A percentile compares a stretch with the other conserved stretches of the same genome.
Evolutionary conservation across 768 basidiomycete species (phyloP).

Genomic region (Wakefieldia striispora): DNA sequence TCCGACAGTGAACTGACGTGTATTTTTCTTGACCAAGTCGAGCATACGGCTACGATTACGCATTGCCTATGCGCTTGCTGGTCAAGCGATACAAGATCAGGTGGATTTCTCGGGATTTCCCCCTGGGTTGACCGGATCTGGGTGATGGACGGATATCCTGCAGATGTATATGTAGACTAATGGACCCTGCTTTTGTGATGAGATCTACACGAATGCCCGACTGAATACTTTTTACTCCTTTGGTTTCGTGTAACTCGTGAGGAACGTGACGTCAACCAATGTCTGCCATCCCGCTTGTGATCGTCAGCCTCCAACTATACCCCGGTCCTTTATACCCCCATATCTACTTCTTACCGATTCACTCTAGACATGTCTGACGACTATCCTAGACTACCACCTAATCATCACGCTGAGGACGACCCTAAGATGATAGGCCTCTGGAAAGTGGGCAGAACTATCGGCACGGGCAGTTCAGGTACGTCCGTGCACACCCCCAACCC

Average conservation of each 20-base stretch:
- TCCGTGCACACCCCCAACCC: background rate
- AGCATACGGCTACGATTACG: slow-evolving; percentile 82
- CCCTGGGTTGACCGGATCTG: slow-evolving; percentile 57
- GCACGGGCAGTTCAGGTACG: slow-evolving; percentile 76
- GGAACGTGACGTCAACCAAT: slow-evolving; percentile 11
- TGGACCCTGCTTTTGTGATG: slow-evolving; percentile 11
- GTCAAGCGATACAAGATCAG: slow-evolving; percentile 81
- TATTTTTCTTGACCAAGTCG: slow-evolving; percentile 46
- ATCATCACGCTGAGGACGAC: slow-evolving; percentile 36
- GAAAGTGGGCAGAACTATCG: slow-evolving; percentile 84
- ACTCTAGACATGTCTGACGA: slow-evolving; percentile 29
- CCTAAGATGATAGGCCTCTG: slow-evolving; percentile 75
- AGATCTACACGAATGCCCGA: slow-evolving; percentile 21
- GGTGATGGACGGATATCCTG: slow-evolving; percentile 14
- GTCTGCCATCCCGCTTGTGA: slow-evolving; percentile 14
- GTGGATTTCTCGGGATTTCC: slow-evolving; percentile 94
- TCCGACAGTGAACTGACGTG: slow-evolving; percentile 5
- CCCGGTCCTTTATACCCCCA: background rate
- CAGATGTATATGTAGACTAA: slow-evolving; percentile 16
- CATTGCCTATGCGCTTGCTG: slow-evolving; percentile 71
- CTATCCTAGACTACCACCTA: slow-evolving; percentile 29
- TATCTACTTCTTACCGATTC: slow-evolving; percentile 16
- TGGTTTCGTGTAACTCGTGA: background rate
- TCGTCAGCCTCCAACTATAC: slow-evolving; percentile 19
- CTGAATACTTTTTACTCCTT: background rate